Evolutionary conservation across 1,284 basidiomycete species (phyloP).

Genomic region (Sparassis latifolia): DNA sequence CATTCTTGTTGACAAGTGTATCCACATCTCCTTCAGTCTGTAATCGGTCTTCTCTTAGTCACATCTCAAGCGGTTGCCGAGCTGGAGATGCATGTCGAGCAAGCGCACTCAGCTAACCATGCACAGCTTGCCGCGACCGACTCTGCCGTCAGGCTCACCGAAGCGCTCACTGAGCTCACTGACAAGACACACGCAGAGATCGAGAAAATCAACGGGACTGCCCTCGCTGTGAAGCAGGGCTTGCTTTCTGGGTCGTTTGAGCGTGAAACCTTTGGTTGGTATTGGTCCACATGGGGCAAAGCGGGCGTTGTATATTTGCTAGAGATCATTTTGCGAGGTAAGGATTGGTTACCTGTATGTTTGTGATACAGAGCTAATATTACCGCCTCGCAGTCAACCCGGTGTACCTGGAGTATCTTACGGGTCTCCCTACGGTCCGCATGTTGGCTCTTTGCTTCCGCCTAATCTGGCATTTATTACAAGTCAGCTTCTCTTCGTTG

Average conservation of each 20-base stretch:
- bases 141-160: slow-evolving; percentile 30
- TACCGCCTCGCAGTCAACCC: slow-evolving; percentile 12
- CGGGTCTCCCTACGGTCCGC: slow-evolving; percentile 13
- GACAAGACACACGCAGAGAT: slow-evolving; percentile 35
- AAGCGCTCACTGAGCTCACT: slow-evolving; percentile 31
- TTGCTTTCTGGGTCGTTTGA: slow-evolving; percentile 8
- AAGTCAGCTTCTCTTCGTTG: not conserved
- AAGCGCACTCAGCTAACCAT: slow-evolving; percentile 24
- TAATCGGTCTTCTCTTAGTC: slow-evolving; percentile 15
- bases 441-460: not conserved
- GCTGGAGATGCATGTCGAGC: slow-evolving; percentile 20
- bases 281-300: slow-evolving; percentile 11
- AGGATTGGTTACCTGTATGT: slow-evolving; percentile 3
- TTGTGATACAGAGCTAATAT: not conserved
- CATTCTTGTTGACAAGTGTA: not conserved
- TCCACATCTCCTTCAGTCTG: slow-evolving; percentile 2
- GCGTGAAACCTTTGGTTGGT: not conserved
- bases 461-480: not conserved
- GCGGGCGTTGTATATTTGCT: slow-evolving; percentile 10
- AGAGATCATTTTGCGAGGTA: slow-evolving; percentile 16
- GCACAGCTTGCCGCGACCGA: slow-evolving; percentile 29
- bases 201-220: slow-evolving; percentile 39
- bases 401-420: slow-evolving; percentile 7
- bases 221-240: slow-evolving; percentile 27
- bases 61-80: slow-evolving; percentile 18